Evolutionary conservation across 2,329 filamentous ascomycete species (phyloP).

Genomic region (Clonostachys chloroleuca): DNA sequence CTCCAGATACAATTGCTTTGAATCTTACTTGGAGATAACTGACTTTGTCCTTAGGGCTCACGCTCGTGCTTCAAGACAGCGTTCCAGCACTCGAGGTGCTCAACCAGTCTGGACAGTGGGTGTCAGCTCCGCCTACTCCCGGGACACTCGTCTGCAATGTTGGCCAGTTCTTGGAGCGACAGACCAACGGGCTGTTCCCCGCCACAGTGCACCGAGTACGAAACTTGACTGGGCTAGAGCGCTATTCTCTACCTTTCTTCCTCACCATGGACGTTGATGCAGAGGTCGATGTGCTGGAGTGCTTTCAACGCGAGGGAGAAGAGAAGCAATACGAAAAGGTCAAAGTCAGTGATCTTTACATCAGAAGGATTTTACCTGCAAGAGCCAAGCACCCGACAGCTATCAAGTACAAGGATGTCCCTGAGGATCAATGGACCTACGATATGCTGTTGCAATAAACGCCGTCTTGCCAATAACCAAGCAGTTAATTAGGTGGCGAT

Average conservation of each 20-base stretch:
- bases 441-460: too few relatives aligned
- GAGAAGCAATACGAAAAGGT: constrained; percentile 41
- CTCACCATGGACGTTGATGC: constrained; percentile 49
- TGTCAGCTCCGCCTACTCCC: constrained; percentile 12
- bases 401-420: too few relatives aligned
- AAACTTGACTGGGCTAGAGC: constrained; percentile 29
- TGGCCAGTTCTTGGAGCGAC: constrained; percentile 14
- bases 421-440: too few relatives aligned
- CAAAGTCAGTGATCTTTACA: neutral
- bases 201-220: constrained; percentile 17
- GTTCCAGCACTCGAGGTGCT: constrained; percentile 19
- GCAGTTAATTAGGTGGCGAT: too few relatives aligned
- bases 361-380: too few relatives aligned
- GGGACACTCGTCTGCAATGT: constrained; percentile 17
- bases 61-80: constrained; percentile 26
- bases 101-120: constrained; percentile 11
- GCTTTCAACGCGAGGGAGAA: constrained; percentile 36
- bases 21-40: too few relatives aligned
- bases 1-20: too few relatives aligned
- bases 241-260: constrained; percentile 53
- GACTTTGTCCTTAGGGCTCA: constrained; percentile 18
- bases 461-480: too few relatives aligned
- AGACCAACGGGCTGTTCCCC: constrained; percentile 13
- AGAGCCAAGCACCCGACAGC: too few relatives aligned
- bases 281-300: constrained; percentile 41